Base-by-base conservation (phyloP, 345 rosid species). In the Ceriops decandra region DNA sequence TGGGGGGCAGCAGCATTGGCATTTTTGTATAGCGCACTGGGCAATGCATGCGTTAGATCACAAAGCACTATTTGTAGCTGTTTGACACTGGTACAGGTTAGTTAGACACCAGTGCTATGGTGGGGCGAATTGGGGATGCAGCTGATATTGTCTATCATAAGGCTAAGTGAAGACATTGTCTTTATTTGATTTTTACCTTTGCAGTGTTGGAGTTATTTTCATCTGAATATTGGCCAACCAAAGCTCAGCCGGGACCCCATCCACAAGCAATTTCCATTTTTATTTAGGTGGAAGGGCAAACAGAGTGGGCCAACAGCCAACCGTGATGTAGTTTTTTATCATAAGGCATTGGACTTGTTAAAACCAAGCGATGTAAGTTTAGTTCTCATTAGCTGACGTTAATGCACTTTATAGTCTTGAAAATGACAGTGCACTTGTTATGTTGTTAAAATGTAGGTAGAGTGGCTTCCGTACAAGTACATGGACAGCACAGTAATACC, bases 31-130 rank as follows among this genome's bases (percentile, higher is more conserved):
- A 87, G 98, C 57, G 98, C 98, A 38, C 98, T 93, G 57, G 98
- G 98, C 61, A 93, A 93, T 80, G 98, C 98, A 69, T 90, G 97
- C 60, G 96, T 93, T 42, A 90, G 85, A 79, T 90, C 97, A 26
- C 98, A 93, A 74, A 90, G 98, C 77, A 93, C 98, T 11, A 93
- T 93, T 46, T 90, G 97, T 69, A 97, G 98, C 63, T 93, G 98
- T 76, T 87, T 93, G 84, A 93, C 98, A 30, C 77, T 93, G 57
- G 81, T 93, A 60, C 97, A 90, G 98, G 98, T 93, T 66, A 63
- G 77, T 67, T 56, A 15, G 26, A 16, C 46, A 60, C 28, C 7
- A 19, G 20, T 62, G 8, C 49, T 17, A 60, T 52, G 75, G 38
- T 36, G 4, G 38, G 62, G 52, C 46, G 53, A 33, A 70, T 21